Base-by-base conservation (phyloP, 345 rosid species). In the Laguncularia racemosa region DNA sequence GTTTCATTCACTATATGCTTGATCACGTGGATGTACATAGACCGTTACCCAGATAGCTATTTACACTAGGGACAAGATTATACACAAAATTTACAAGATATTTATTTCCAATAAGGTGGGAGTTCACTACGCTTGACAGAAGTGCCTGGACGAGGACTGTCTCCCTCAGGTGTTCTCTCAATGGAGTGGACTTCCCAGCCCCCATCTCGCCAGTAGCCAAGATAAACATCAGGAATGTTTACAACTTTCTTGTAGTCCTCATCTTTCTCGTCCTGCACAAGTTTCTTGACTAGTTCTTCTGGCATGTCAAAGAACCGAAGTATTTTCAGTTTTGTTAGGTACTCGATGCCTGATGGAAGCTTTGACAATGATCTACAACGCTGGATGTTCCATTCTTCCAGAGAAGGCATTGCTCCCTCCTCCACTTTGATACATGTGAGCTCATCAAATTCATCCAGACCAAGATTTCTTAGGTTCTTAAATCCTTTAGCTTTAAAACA, bases 271-370 rank as follows among this genome's bases (percentile, higher is more conserved):
- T 60, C 61, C 20, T 1, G 61, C 26, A 47, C 15, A 46, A 67
- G 33, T 13, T 58, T 71, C 51, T 55, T 50, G 58, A 76, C 62
- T 9, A 76, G 52, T n/a, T 76, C 72, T 9, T 43, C 65, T 0
- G 76, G 69, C 76, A 72, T 63, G 17, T 68, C 77, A 10, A 71
- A 72, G 19, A 71, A 59, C 52, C 66, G 57, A 8, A 72, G 60
- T 8, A 68, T 67, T 45, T 72, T 62, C 2, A 76, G 74, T 50
- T 40, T 76, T 14, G 21, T 49, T 50, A 76, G 50, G 17, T 63
- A 58, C 48, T 71, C 69, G 8, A 76, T 63, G 6, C 80, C 74
- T 6, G 46, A 57, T 0, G 80, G 77, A 3, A 72, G 60, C 46
- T 66, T 47, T 48, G 62, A 28, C 48, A 76, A 52, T 16, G 49